phyloP scores from a whole-genome alignment of 164 flowering plant genomes.

The Piper betle region DNA sequence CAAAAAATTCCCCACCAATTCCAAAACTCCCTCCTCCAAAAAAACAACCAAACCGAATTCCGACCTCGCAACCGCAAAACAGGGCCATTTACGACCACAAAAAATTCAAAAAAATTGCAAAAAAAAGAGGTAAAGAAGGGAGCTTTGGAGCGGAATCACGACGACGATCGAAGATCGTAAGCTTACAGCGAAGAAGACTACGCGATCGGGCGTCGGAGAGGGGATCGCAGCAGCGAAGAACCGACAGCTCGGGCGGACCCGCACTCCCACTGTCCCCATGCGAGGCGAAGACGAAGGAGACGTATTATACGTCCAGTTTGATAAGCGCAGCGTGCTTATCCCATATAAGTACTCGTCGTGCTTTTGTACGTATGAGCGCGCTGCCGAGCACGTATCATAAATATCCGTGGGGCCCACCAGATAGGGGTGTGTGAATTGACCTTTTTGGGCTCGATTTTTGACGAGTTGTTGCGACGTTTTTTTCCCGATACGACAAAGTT shows the following conservation, averaged over 20 bases:
- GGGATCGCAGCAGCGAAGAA: neutral
- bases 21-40: too few relatives aligned
- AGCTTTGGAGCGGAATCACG: too few relatives aligned
- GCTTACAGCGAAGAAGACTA: too few relatives aligned
- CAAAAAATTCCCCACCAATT: too few relatives aligned
- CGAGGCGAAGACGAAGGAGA: neutral
- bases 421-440: neutral
- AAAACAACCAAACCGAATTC: too few relatives aligned
- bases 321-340: neutral
- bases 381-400: neutral
- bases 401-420: neutral
- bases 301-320: conserved; percentile 10
- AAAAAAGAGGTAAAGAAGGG: too few relatives aligned
- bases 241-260: neutral
- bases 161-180: too few relatives aligned
- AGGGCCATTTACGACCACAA: too few relatives aligned
- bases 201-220: neutral
- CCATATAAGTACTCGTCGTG: neutral
- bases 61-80: too few relatives aligned
- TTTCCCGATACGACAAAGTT: too few relatives aligned
- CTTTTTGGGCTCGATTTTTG: neutral
- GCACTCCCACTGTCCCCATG: neutral
- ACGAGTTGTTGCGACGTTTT: too few relatives aligned
- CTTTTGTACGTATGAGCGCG: conserved; percentile 2
- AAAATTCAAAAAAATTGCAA: too few relatives aligned